These are phyloP conservation scores for Blastocystis sp. DNA, from an alignment of 352 stramenopile species.

Conservation along the genomic window DNA sequence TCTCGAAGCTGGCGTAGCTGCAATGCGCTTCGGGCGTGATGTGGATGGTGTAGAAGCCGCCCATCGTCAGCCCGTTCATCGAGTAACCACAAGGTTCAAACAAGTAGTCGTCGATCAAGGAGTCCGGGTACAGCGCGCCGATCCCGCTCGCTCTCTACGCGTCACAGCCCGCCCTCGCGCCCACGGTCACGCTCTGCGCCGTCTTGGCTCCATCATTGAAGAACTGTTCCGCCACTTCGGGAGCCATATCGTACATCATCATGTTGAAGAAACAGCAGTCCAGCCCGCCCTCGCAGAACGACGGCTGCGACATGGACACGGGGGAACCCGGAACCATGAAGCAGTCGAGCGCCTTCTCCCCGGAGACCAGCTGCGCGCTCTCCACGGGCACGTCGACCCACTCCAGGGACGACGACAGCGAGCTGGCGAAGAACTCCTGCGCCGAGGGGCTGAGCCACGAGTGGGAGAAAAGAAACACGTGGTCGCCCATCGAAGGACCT, in stretches of 20 bases:
- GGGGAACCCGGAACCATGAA: neutral
- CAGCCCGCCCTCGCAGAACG: constrained; percentile 39
- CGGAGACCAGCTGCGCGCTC: neutral
- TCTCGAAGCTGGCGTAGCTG: constrained; percentile 97
- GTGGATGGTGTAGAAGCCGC: constrained; percentile 98
- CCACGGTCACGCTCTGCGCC: constrained; percentile 80
- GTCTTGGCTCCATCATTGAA: constrained; percentile 81
- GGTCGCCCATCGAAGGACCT: constrained; percentile 7
- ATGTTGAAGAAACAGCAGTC: constrained; percentile 82
- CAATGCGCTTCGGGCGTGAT: constrained; percentile 94
- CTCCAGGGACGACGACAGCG: neutral
- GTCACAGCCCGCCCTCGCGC: constrained; percentile 75
- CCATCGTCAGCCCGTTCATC: constrained; percentile 97
- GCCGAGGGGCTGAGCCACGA: neutral
- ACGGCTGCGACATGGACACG: constrained; percentile 8
- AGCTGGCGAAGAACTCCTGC: neutral
- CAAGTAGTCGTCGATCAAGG: constrained; percentile 91
- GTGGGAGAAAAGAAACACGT: constrained; percentile 71
- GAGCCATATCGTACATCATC: constrained; percentile 92
- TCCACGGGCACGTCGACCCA: neutral
- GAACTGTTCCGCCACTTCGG: constrained; percentile 83
- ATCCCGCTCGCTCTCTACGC: constrained; percentile 94
- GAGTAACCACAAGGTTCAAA: constrained; percentile 97
- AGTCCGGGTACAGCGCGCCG: constrained; percentile 89
- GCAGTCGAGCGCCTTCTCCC: neutral